Evolutionary conservation across 78 protist species (phyloP), one percentile per base, ranked within the genome.

Genomic region (Polysphondylium violaceum): DNA sequence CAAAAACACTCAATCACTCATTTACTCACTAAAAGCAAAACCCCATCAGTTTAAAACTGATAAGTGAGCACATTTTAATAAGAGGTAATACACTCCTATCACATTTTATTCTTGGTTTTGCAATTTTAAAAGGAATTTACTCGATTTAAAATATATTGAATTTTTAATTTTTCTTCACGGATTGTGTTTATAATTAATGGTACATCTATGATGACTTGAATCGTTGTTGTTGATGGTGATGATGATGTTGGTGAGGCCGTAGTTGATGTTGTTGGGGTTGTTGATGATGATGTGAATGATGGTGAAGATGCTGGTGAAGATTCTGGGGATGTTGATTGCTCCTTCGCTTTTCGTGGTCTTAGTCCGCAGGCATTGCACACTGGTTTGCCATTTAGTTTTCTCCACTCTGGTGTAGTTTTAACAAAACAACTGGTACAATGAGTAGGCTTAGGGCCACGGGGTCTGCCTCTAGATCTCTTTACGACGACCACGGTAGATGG

Each of bases 281-380:
- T 47, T 14, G 53, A 47, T 47, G 53, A 47, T n/a, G n/a, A n/a
- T n/a, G n/a, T n/a, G 11, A 8, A 47, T 47, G 53, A 47, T 47
- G 53, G 11, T 47, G 53, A 47, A 14, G 53, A 47, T 47, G 23
- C 53, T 47, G 53, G 8, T 47, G 53, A 47, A 47, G 53, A 47
- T 47, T 8, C 8, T 47, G 11, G 53, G 11, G 8, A 47, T 47
- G 53, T 47, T 47, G 53, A 14, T 47, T 47, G 11, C 11, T 14
- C 53, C 11, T 47, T 11, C 53, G 53, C 11, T 56, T 56, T 56
- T 56, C 29, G 5, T 4, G 6, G 5, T 14, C 21, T 6, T 56
- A 75, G 16, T 2, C 85, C 85, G 59, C 85, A 75, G 3, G 85
- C 85, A 59, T 75, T 75, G 35, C 85, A 75, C n/a, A n/a, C n/a